These are phyloP conservation scores for Turritis glabra DNA, from an alignment of 345 rosid genomes.

Conservation along the genomic window DNA sequence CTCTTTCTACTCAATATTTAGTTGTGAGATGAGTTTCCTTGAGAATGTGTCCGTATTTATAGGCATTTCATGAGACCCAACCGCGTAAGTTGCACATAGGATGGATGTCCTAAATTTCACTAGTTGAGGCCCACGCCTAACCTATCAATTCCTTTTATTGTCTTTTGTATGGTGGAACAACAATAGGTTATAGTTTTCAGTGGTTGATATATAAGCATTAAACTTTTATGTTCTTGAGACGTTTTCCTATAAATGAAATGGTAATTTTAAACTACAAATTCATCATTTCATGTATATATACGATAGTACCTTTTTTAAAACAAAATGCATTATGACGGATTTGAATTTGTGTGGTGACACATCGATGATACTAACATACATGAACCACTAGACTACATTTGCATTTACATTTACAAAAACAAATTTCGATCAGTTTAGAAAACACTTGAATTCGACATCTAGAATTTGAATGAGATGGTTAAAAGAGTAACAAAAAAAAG, in stretches of 20 bases:
- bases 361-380: background rate
- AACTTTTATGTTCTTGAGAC: background rate
- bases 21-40: constrained; percentile 24
- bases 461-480: background rate
- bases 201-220: background rate
- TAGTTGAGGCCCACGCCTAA: constrained; percentile 19
- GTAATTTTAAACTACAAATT: background rate
- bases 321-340: too few species aligned
- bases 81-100: constrained; percentile 29
- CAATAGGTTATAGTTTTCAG: background rate
- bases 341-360: background rate
- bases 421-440: background rate
- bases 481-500: background rate
- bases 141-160: constrained; percentile 9
- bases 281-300: background rate
- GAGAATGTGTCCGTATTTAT: constrained; percentile 32
- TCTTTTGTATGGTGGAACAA: constrained; percentile 14
- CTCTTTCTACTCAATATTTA: background rate
- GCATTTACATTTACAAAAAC: background rate
- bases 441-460: too few species aligned
- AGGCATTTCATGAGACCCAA: constrained; percentile 27
- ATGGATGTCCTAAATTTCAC: constrained; percentile 16
- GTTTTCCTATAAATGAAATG: background rate
- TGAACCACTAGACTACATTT: background rate
- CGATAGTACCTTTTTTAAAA: background rate